Conservation (phyloP, 768 basidiomycete species). For the Pulveroboletus sp. region DNA sequence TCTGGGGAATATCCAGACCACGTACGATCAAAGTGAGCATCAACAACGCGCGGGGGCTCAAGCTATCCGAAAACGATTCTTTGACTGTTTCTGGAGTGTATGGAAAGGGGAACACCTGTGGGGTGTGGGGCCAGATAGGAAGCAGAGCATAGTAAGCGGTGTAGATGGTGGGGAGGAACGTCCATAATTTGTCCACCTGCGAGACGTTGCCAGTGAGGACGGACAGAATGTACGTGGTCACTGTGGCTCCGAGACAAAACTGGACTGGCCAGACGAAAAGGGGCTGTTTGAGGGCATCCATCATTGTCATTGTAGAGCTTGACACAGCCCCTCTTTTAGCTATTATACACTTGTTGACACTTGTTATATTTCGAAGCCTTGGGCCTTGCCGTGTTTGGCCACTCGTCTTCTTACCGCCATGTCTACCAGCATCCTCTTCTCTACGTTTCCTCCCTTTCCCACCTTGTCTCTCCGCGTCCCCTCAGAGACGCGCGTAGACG, state of each 20-base stretch:
- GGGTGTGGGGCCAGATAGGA: constrained; percentile 49
- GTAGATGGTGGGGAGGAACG: constrained; percentile 78
- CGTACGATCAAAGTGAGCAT: constrained; percentile 68
- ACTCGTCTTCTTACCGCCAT: constrained; percentile 28
- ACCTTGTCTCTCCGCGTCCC: constrained; percentile 48
- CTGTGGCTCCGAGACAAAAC: constrained; percentile 50
- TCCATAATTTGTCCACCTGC: constrained; percentile 83
- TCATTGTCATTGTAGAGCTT: neutral
- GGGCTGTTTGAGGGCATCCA: constrained; percentile 24
- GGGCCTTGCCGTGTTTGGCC: constrained; percentile 12
- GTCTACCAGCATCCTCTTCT: constrained; percentile 52
- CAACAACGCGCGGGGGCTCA: constrained; percentile 67
- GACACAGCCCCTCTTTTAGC: too few species aligned
- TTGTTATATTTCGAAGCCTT: constrained; percentile 19
- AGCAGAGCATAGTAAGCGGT: constrained; percentile 77
- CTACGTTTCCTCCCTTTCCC: constrained; percentile 58
- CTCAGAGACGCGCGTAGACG: constrained; percentile 36
- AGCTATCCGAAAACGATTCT: constrained; percentile 36
- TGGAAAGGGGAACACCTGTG: constrained; percentile 43
- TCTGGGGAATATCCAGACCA: neutral
- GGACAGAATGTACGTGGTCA: constrained; percentile 53
- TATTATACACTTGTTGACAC: constrained; percentile 17
- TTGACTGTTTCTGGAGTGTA: constrained; percentile 49
- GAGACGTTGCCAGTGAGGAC: constrained; percentile 75
- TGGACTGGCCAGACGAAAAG: constrained; percentile 59